Conservation (phyloP, 495 filamentous ascomycete species). For the Tuber magnatum region DNA sequence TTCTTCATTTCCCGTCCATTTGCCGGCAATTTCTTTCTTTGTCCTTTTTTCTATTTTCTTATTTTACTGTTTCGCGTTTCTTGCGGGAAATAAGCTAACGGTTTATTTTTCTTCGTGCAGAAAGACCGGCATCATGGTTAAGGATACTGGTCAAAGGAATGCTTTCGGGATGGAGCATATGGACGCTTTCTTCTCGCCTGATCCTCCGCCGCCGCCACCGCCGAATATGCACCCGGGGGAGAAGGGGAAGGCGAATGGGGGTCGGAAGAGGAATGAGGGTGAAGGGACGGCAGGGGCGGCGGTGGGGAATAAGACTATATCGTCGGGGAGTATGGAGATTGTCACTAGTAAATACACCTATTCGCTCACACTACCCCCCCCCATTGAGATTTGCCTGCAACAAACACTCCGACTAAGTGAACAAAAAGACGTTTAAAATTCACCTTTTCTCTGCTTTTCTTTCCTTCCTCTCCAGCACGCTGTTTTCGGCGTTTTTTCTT, state of each 20-base stretch:
- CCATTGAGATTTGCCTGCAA: neutral
- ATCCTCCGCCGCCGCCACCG: slow-evolving; percentile 48
- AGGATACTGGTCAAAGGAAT: slow-evolving; percentile 73
- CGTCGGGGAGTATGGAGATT: slow-evolving; percentile 45
- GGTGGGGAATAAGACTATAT: slow-evolving; percentile 39
- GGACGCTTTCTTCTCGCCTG: slow-evolving; percentile 76
- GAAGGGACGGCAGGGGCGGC: neutral
- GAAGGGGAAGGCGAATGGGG: neutral
- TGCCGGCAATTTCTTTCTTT: slow-evolving; percentile 13
- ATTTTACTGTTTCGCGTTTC: slow-evolving; percentile 11
- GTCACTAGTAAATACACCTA: slow-evolving; percentile 41
- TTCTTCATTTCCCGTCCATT: neutral
- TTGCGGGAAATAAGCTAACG: neutral
- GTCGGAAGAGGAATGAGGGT: neutral
- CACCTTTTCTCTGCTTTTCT: neutral
- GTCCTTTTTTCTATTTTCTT: slow-evolving; percentile 20
- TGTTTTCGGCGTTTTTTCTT: neutral
- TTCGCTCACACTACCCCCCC: neutral
- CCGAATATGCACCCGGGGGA: slow-evolving; percentile 40
- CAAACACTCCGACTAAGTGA: neutral
- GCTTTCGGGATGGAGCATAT: slow-evolving; percentile 86
- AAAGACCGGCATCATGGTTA: slow-evolving; percentile 75
- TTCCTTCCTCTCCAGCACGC: neutral
- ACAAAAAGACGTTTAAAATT: neutral
- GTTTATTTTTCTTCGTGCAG: slow-evolving; percentile 15